Percentiles rank a stretch among this genome's conserved stretches.
phyloP scores from a whole-genome alignment of 768 basidiomycete genomes.

The Dacryopinax primogenitus region DNA sequence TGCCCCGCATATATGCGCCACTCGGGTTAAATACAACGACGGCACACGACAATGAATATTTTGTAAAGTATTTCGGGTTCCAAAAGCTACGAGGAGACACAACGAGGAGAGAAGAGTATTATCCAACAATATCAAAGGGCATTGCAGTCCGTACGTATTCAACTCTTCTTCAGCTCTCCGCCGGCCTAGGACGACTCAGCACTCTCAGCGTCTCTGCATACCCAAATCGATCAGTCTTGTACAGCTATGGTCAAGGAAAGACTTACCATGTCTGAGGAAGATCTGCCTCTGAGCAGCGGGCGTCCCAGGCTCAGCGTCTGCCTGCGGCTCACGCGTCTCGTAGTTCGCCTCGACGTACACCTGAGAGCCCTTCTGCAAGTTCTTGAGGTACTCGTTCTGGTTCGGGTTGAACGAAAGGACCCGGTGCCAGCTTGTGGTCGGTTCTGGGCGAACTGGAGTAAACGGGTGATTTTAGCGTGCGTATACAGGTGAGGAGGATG shows the following conservation, averaged over 20 bases:
- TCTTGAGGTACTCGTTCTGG: slow-evolving; percentile 51
- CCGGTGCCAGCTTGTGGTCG: slow-evolving; percentile 59
- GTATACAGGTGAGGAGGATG: background rate
- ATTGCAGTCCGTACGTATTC: no score
- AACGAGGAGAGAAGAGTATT: no score
- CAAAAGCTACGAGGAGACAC: no score
- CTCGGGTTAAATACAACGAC: no score
- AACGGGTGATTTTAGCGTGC: background rate
- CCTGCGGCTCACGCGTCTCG: slow-evolving; percentile 61
- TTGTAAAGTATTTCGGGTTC: no score
- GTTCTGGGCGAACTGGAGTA: slow-evolving; percentile 37
- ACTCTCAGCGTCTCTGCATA: background rate
- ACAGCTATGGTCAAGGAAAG: background rate
- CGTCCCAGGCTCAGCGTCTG: slow-evolving; percentile 49
- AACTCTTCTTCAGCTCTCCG: background rate
- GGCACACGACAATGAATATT: no score
- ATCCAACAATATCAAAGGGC: no score
- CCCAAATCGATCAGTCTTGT: background rate
- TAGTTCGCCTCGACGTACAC: slow-evolving; percentile 74
- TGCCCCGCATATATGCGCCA: no score
- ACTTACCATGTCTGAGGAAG: slow-evolving; percentile 64
- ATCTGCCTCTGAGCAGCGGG: slow-evolving; percentile 69
- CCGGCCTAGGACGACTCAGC: background rate
- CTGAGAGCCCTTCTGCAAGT: slow-evolving; percentile 52
- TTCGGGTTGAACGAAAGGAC: slow-evolving; percentile 56